Evolutionary conservation across 352 stramenopile genomes (phyloP).

Genomic region (Blastocystis sp.): DNA sequence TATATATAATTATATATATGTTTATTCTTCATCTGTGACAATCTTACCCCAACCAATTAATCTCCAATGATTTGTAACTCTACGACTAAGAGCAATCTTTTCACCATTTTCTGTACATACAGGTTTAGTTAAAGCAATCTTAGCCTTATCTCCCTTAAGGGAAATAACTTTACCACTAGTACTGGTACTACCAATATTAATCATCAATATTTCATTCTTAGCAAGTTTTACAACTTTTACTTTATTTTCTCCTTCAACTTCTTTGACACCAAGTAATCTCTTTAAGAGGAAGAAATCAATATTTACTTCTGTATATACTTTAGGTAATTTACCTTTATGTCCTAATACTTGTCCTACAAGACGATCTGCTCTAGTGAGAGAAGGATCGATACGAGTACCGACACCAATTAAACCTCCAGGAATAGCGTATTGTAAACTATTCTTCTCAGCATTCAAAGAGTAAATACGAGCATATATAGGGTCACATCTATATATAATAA

Average conservation of each 20-base stretch:
- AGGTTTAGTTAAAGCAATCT: conserved; percentile 90
- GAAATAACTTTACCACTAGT: conserved; percentile 73
- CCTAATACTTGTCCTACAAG: conserved; percentile 83
- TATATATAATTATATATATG: too few relatives aligned
- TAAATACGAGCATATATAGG: conserved; percentile 77
- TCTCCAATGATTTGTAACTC: conserved; percentile 97
- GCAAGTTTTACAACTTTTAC: conserved; percentile 94
- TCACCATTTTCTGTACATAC: conserved; percentile 98
- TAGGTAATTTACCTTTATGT: conserved; percentile 80
- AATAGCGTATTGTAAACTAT: conserved; percentile 94
- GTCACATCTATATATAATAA: conserved; percentile 52
- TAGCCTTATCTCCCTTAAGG: conserved; percentile 48
- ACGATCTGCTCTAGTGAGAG: conserved; percentile 87
- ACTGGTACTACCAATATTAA: conserved; percentile 97
- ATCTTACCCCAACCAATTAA: conserved; percentile 99
- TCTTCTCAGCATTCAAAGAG: conserved; percentile 92
- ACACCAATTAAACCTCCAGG: conserved; percentile 96
- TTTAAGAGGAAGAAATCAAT: conserved; percentile 99
- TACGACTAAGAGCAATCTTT: conserved; percentile 97
- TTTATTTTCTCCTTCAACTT: conserved; percentile 88
- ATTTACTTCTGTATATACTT: conserved; percentile 92
- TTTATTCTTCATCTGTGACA: too few relatives aligned
- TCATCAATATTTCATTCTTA: conserved; percentile 97
- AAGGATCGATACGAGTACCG: conserved; percentile 94
- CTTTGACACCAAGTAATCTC: conserved; percentile 93